A percentile compares a stretch with the other conserved stretches of the same genome.
Evolutionary conservation across 2,329 filamentous ascomycete genomes (phyloP).

Genomic region (Talaromyces sp.): DNA sequence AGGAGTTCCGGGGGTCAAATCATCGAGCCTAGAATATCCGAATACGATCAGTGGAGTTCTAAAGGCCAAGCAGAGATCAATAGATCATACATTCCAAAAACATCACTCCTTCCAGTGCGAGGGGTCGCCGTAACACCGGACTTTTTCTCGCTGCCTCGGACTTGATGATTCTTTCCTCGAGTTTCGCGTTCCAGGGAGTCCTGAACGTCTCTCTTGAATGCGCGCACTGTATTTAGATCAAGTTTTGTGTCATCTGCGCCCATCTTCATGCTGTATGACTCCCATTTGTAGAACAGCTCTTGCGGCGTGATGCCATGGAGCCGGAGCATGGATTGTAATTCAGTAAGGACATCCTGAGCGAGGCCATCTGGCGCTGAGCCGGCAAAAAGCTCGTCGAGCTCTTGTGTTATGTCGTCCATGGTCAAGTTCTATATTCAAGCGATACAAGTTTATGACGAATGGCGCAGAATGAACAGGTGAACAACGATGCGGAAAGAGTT

Average conservation of each 20-base stretch:
- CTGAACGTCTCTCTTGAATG: slow-evolving; percentile 83
- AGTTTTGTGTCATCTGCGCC: slow-evolving; percentile 73
- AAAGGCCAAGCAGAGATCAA: neutral
- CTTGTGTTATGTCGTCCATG: slow-evolving; percentile 53
- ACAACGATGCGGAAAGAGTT: slow-evolving; percentile 2
- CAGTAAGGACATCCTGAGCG: slow-evolving; percentile 72
- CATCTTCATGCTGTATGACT: slow-evolving; percentile 95
- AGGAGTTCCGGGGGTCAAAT: slow-evolving; percentile 65
- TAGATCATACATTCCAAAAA: slow-evolving; percentile 71
- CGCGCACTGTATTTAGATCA: slow-evolving; percentile 67
- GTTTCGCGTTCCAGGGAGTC: slow-evolving; percentile 77
- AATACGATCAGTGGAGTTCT: neutral
- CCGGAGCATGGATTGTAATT: slow-evolving; percentile 81
- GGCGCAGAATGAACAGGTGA: neutral
- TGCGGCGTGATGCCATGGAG: slow-evolving; percentile 77
- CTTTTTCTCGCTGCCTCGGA: slow-evolving; percentile 64
- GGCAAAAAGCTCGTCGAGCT: slow-evolving; percentile 61
- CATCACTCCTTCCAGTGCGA: slow-evolving; percentile 63
- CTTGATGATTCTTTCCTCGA: slow-evolving; percentile 60
- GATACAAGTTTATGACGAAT: neutral
- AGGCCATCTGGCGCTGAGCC: slow-evolving; percentile 57
- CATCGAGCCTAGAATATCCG: slow-evolving; percentile 57
- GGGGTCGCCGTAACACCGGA: slow-evolving; percentile 57
- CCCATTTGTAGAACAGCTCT: slow-evolving; percentile 98
- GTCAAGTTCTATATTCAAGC: neutral